Base-by-base conservation (phyloP, 176 grass and related monocot genomes). In the Hordeum marinum region DNA sequence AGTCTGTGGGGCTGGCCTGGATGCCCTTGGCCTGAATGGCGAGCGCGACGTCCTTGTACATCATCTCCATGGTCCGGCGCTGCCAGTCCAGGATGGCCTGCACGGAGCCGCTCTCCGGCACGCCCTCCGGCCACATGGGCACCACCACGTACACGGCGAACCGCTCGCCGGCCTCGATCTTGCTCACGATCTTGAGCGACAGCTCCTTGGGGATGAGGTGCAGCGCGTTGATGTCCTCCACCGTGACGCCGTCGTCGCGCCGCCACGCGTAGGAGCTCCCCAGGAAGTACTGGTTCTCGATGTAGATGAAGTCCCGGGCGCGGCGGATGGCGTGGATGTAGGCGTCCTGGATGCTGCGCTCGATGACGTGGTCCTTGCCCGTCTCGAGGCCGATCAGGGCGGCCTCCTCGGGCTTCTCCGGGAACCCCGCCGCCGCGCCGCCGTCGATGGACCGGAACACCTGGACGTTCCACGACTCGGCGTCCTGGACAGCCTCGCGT, bases 61-160 rank as follows among this genome's bases (percentile, higher is more conserved):
- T 94, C 90, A 88, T 94, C 74, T 94, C 90, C 93, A 94, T 90
- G 71, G 93, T 90, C 63, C 90, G 83, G 9, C 85, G 79, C 79
- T 92, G 90, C 93, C 90, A 92, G 72, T 94, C 90, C 0, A 92
- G 83, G 85, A 94, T 94, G 64, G 93, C 90, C 77, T 92, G 90
- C 84, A 92, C 90, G 20, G 90, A 84, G 7, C 25, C 85, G 72
- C 93, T 92, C 76, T 92, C 87, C 18, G 90, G 90, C 46, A 90
- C 64, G 42, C 93, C 93, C 83, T 94, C 93, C 1, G 90, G 90
- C 93, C 93, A 94, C 87, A 94, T 71, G 14, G 93, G 93, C 61
- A 94, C 75, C 60, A 94, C 90, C 26, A 94, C 82, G 60, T 94
- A 94, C 5, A 86, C 93, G 9, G 75, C 34, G 42, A 94, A 94